phyloP scores from a whole-genome alignment of 2,329 filamentous ascomycete genomes.

The Epichloe coenophiala region DNA sequence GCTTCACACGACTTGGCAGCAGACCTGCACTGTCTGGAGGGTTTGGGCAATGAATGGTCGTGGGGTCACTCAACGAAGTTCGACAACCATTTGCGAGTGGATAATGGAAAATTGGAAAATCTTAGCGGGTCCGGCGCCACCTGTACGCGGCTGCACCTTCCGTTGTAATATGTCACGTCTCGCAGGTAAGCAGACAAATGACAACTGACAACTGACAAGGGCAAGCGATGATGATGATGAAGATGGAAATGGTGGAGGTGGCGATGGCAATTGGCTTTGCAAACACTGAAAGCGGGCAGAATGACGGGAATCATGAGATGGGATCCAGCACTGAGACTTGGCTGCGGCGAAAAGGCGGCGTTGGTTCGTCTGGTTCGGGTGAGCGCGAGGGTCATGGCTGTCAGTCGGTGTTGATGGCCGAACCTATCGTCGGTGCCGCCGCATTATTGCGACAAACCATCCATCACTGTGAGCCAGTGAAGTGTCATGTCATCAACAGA shows the following conservation, averaged over 20 bases:
- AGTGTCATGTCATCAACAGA: too few relatives aligned
- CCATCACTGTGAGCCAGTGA: too few relatives aligned
- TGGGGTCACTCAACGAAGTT: background rate
- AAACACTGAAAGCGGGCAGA: background rate
- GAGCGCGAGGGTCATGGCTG: background rate
- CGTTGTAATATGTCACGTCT: background rate
- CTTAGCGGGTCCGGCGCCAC: background rate
- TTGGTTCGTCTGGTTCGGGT: background rate
- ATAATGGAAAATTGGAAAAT: background rate
- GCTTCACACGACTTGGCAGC: background rate
- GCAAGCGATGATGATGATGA: too few relatives aligned
- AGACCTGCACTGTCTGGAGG: background rate
- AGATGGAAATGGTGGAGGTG: background rate
- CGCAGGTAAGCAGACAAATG: background rate
- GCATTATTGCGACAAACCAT: background rate
- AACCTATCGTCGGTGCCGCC: background rate
- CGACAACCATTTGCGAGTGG: too few relatives aligned
- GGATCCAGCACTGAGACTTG: background rate
- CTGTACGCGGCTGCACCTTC: background rate
- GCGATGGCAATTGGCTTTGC: background rate
- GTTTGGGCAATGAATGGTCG: constrained; percentile 2
- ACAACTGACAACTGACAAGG: too few relatives aligned
- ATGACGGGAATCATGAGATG: background rate
- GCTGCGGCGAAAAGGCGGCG: background rate
- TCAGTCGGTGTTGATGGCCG: background rate